Evolutionary conservation across 345 rosid genomes (phyloP), one percentile per base, ranked within the genome.

Genomic region (Melaleuca quinquenervia): DNA sequence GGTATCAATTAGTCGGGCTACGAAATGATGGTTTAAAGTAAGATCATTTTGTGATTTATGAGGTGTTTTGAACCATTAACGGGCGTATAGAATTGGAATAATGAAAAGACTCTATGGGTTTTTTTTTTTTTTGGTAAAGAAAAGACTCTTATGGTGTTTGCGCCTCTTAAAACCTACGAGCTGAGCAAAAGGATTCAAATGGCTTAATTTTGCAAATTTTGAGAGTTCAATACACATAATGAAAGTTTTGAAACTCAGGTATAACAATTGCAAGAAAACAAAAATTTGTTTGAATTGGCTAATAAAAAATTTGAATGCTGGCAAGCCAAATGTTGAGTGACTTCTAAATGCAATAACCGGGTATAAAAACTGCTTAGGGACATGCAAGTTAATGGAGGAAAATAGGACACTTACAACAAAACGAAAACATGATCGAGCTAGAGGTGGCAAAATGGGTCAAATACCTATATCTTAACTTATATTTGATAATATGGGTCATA

Each of bases 1-100:
- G 7, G 26, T 56, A 11, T 11, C 11, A 56, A 12, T 56, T n/a
- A n/a, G n/a, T n/a, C n/a, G 12, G 29, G 64, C 29, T 5, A 56
- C 26, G 64, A 56, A 13, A 56, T 56, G 64, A 56, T 15, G 0
- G 29, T 2, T 24, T 24, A 56, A 11, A 56, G 26, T 5, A n/a
- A 56, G 14, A 5, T 11, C 16, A 56, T 15, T 13, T 0, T 5
- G 15, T 2, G 2, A 56, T 26, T 26, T 0, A 56, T 7, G 0
- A 26, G 29, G 54, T 52, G 7, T 52, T 54, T 53, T 9, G n/a
- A 8, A 3, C 3, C 2, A 54, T 22, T 54, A 54, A 24, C 60
- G 6, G 1, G 21, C n/a, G 5, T 8, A 12, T 55, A 55, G 60
- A 12, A 55, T 22, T 3, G 21, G 14, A 21, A 21, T n/a, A n/a